Evolutionary conservation across 1,284 basidiomycete species (phyloP).

Genomic region (Tylopilus sp.): DNA sequence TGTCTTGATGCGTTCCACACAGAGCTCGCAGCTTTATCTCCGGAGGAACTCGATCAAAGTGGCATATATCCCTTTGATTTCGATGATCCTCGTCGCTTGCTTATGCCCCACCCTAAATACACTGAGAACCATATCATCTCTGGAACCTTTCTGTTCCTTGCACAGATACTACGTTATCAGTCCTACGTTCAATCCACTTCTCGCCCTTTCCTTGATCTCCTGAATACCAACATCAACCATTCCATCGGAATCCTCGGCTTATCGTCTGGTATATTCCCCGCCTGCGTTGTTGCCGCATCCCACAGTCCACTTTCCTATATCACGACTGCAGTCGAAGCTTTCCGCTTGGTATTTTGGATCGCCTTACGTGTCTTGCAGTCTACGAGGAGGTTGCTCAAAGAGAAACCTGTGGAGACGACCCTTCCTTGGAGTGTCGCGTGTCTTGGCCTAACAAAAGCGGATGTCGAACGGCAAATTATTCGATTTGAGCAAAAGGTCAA

Average conservation of each 20-base stretch:
- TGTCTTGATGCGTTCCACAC: constrained; percentile 48
- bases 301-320: constrained; percentile 41
- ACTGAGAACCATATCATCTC: constrained; percentile 49
- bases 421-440: constrained; percentile 54
- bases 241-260: constrained; percentile 51
- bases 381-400: constrained; percentile 29
- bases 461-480: constrained; percentile 38
- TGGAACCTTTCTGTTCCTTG: constrained; percentile 46
- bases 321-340: constrained; percentile 45
- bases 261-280: constrained; percentile 59
- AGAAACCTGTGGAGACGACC: constrained; percentile 24
- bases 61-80: constrained; percentile 46
- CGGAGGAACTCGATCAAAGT: constrained; percentile 33
- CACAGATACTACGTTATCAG: constrained; percentile 53
- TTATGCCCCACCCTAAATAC: constrained; percentile 36
- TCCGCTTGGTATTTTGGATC: constrained; percentile 56
- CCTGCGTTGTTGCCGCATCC: constrained; percentile 52
- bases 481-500: constrained; percentile 38
- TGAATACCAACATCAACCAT: constrained; percentile 35
- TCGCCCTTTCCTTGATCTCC: constrained; percentile 36
- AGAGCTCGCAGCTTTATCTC: constrained; percentile 46
- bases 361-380: constrained; percentile 48
- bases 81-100: constrained; percentile 35
- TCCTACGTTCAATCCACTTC: constrained; percentile 36
- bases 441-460: constrained; percentile 38